Evolutionary conservation across 805 yeast species (phyloP).

Genomic region (Candida jianshihensis): DNA sequence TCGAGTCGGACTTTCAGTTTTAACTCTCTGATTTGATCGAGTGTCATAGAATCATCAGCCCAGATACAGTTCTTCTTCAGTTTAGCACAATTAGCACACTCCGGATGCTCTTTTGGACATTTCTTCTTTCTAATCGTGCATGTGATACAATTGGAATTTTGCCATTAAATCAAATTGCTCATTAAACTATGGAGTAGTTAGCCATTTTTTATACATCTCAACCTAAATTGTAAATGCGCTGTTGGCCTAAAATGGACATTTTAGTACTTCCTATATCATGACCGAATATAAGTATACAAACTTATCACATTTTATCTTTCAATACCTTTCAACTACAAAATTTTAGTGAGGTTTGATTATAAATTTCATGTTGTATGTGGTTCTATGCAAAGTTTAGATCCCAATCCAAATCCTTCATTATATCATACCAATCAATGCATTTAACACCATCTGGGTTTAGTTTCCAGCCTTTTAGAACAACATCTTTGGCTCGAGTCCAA

Average conservation of each 20-base stretch:
- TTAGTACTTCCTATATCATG: too few relatives aligned
- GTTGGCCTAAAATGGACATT: too few relatives aligned
- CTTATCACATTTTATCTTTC: too few relatives aligned
- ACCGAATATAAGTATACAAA: too few relatives aligned
- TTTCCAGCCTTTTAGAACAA: slow-evolving; percentile 35
- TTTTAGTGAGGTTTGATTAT: too few relatives aligned
- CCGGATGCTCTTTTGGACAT: background rate
- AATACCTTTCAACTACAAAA: too few relatives aligned
- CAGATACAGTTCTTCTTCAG: background rate
- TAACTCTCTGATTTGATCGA: background rate
- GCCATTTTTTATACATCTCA: too few relatives aligned
- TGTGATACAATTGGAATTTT: background rate
- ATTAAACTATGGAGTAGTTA: too few relatives aligned
- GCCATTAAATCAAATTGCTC: too few relatives aligned
- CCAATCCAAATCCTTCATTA: slow-evolving; percentile 65
- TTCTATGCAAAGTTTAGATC: slow-evolving; percentile 48
- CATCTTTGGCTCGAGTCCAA: slow-evolving; percentile 33
- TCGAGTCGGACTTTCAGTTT: background rate
- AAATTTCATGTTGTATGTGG: too few relatives aligned
- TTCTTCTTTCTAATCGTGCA: background rate
- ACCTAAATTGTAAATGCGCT: too few relatives aligned
- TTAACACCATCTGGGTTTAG: slow-evolving; percentile 43
- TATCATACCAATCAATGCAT: slow-evolving; percentile 67
- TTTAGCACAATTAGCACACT: background rate
- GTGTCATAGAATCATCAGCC: background rate